Evolutionary conservation across 805 yeast species (phyloP).

Genomic region (Sugiyamaella mastotermitis): DNA sequence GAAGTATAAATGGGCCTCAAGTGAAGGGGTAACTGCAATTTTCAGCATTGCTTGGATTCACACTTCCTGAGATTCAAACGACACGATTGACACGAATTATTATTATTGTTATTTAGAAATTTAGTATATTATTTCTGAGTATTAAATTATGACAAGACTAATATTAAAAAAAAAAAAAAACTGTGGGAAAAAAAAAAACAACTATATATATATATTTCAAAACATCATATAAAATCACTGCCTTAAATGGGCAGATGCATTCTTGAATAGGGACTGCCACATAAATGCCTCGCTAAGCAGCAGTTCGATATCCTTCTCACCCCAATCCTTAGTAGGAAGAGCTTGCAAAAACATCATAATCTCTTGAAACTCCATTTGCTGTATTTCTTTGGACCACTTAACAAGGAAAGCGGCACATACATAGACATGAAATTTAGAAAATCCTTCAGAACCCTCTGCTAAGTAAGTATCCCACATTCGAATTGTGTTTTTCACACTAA

Average conservation of each 20-base stretch:
- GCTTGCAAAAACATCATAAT: constrained; percentile 86
- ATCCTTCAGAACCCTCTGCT: constrained; percentile 54
- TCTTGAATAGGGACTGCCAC: constrained; percentile 90
- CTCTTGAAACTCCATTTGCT: constrained; percentile 89
- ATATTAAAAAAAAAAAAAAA: background rate
- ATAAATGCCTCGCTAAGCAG: constrained; percentile 92
- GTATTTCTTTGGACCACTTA: constrained; percentile 73
- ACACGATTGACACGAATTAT: no score
- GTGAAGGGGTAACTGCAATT: constrained; percentile 18
- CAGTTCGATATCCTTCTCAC: constrained; percentile 83
- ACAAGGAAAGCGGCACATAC: constrained; percentile 96
- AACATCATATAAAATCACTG: no score
- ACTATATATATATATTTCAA: background rate
- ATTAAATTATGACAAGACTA: no score
- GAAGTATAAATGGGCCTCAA: constrained; percentile 18
- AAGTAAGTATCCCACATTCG: constrained; percentile 98
- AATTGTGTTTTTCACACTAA: constrained; percentile 67
- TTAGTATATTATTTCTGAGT: no score
- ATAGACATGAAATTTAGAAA: constrained; percentile 88
- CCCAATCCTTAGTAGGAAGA: constrained; percentile 83
- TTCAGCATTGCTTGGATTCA: constrained; percentile 23
- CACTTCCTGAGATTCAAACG: no score
- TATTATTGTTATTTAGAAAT: no score
- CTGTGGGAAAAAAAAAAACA: background rate
- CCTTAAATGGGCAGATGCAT: constrained; percentile 81